Evolutionary conservation across 768 basidiomycete genomes (phyloP).

Genomic region (Hypsizygus marmoreus): DNA sequence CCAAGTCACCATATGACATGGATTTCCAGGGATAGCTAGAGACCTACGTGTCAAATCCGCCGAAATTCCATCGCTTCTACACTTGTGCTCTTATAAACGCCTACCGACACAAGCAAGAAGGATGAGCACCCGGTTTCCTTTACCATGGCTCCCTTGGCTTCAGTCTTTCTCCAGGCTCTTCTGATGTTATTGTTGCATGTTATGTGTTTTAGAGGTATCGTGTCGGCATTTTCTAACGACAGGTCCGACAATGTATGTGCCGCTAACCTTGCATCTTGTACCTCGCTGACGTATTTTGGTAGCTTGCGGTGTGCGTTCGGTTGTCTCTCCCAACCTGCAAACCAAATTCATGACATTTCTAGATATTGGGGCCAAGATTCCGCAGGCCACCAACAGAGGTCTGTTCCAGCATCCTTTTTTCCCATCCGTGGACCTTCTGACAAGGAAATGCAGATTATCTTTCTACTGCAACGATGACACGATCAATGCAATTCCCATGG

Average conservation of each 20-base stretch:
- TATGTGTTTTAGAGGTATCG: conserved; percentile 10
- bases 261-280: not conserved
- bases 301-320: conserved; percentile 44
- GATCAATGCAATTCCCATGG: conserved; percentile 62
- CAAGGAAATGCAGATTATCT: conserved; percentile 35
- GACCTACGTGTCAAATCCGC: conserved; percentile 18
- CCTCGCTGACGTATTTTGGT: not conserved
- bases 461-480: conserved; percentile 66
- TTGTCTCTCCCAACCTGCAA: too few species aligned
- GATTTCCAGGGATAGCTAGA: conserved; percentile 6
- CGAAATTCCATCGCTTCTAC: conserved; percentile 6
- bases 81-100: conserved; percentile 12
- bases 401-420: not conserved
- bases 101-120: not conserved
- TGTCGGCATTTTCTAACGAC: conserved; percentile 33
- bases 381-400: conserved; percentile 40
- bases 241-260: conserved; percentile 39
- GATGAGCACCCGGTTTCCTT: conserved; percentile 4
- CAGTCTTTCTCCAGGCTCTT: conserved; percentile 9
- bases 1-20: conserved; percentile 5
- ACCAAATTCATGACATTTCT: conserved; percentile 1
- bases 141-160: conserved; percentile 14
- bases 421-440: not conserved
- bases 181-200: conserved; percentile 16
- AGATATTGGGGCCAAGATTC: conserved; percentile 48